Base-by-base conservation (phyloP, 352 stramenopile genomes). In the Phytophthora tentaculata region DNA sequence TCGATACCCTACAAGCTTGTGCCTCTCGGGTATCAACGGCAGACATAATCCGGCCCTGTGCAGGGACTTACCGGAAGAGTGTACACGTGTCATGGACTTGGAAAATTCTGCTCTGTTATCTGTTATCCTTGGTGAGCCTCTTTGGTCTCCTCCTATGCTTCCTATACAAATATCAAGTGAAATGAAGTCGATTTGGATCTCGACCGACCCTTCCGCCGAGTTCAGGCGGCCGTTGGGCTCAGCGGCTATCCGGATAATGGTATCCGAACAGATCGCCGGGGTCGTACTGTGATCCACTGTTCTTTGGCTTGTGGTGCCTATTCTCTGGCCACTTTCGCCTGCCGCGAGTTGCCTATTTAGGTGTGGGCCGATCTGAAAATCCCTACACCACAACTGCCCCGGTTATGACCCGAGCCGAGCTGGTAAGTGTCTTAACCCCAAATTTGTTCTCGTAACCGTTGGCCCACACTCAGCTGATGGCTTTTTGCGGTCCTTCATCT, bases 321-420 rank as follows among this genome's bases (percentile, higher is more conserved):
- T n/a, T n/a, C n/a, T n/a, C n/a, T n/a, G n/a, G n/a, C n/a, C n/a
- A n/a, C n/a, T n/a, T n/a, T n/a, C n/a, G n/a, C n/a, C n/a, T n/a
- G n/a, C n/a, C n/a, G n/a, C n/a, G n/a, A n/a, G n/a, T n/a, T n/a
- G n/a, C n/a, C n/a, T n/a, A n/a, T 32, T 8, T 32, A 8, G 28
- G 28, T 4, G 28, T 17, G 32, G 32, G 32, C 12, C 12, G 12
- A 39, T 39, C 8, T 39, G 32, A 9, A 39, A 39, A 39, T 39
- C 32, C 32, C 44, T 51, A 51, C 44, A 28, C 8, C 20, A 51
- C 20, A 51, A 51, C 44, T 51, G 44, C 44, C 44, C 44, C 44
- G 44, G 44, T 51, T 28, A 32, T 51, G 44, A 51, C 29, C 28
- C 44, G 44, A 51, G 44, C 44, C 20, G 44, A 51, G 20, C 44